Evolutionary conservation across 441 rosid genomes (phyloP), one percentile per base, ranked within the genome.

Genomic region (Viola pubescens): DNA sequence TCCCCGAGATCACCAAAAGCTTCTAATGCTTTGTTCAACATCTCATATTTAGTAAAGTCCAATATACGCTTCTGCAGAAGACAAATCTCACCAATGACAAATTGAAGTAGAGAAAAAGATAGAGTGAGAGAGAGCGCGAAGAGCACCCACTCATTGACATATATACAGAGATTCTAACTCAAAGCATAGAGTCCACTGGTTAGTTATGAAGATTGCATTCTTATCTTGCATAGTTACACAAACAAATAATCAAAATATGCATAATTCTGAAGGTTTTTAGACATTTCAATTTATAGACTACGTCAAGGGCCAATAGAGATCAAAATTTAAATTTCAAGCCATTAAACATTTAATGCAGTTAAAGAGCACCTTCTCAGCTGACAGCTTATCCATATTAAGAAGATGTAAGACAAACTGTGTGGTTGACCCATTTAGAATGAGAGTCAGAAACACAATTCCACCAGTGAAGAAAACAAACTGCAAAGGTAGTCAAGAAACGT

Each of bases 391-490:
- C 95, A 88, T 69, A 62, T 65, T 68, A 13, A 92, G 85, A 74
- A 86, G 71, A 71, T 76, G 92, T 71, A 92, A 67, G 60, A 94
- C 14, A 56, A 84, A 80, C 67, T 89, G 97, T 6, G 94, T 83
- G 59, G 94, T 88, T 60, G 98, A 88, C 66, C 98, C 98, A 76
- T 89, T 94, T 59, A 94, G 68, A 45, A 81, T 78, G 49, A 94
- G 87, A 3, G 98, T 89, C 74, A 94, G 75, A 81, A 94, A 85
- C 59, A 94, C 97, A 51, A 94, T 89, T 64, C 98, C 97, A 53
- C 98, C 97, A 4, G 96, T 89, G 81, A 87, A 79, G 82, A 94
- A 88, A 53, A 87, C 77, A 72, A 89, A 89, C 98, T 94, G 82
- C 73, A 69, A 57, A 49, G 19, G 6, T 48, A 42, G 50, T 37